A percentile compares a stretch with the other conserved stretches of the same genome.
Evolutionary conservation across 345 rosid species (phyloP).

Genomic region (Brassica rapa): DNA sequence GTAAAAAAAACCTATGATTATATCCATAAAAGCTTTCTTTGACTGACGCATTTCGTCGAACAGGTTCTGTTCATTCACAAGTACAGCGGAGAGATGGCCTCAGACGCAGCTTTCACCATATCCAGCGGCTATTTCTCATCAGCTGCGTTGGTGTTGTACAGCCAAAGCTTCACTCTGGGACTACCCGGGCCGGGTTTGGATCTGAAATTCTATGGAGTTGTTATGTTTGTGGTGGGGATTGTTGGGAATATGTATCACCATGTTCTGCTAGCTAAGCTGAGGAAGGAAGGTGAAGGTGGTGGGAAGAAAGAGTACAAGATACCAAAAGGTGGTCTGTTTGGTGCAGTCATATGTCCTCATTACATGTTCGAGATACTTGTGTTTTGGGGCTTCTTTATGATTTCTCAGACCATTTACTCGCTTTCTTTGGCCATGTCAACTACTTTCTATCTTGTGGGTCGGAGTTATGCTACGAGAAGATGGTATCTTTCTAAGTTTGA

Average conservation of each 20-base stretch:
- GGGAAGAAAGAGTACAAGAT: constrained; percentile 60
- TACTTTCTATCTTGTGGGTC: constrained; percentile 51
- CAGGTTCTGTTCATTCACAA: constrained; percentile 65
- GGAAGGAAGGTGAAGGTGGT: constrained; percentile 39
- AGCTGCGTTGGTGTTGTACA: constrained; percentile 47
- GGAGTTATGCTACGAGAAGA: constrained; percentile 64
- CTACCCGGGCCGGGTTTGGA: constrained; percentile 48
- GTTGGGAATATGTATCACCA: constrained; percentile 84
- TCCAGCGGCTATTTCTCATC: constrained; percentile 43
- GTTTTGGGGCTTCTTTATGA: constrained; percentile 54
- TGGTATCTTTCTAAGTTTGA: constrained; percentile 82
- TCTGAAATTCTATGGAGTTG: constrained; percentile 46
- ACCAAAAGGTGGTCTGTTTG: constrained; percentile 68
- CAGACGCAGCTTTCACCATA: constrained; percentile 40
- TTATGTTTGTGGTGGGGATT: constrained; percentile 56
- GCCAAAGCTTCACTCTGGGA: constrained; percentile 48
- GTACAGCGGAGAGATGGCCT: constrained; percentile 54
- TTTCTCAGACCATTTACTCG: constrained; percentile 61
- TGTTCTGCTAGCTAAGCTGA: constrained; percentile 56
- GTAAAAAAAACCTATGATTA: background rate
- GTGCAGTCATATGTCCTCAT: constrained; percentile 68
- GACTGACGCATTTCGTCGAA: constrained; percentile 21
- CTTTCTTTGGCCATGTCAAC: constrained; percentile 42
- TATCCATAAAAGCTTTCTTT: background rate
- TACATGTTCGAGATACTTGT: constrained; percentile 70